These are phyloP conservation scores for Penicillium crustosum DNA, from an alignment of 2,329 filamentous ascomycete species.

Conservation along the genomic window DNA sequence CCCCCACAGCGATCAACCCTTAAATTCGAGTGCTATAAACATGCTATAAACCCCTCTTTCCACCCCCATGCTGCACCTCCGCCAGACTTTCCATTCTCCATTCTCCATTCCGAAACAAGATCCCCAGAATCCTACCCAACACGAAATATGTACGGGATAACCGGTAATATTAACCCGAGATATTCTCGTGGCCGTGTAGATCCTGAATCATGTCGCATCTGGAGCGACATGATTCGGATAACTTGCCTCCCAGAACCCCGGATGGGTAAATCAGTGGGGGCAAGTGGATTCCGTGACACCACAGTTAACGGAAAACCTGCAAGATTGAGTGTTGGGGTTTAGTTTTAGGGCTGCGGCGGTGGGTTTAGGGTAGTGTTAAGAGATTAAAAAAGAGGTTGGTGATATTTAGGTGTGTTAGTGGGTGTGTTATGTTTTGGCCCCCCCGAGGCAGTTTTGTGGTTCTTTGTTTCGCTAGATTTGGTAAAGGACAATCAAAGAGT, in stretches of 20 bases:
- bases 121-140: neutral
- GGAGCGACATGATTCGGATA: slow-evolving; percentile 3
- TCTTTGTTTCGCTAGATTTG: neutral
- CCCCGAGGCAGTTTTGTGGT: too few relatives aligned
- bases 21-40: neutral
- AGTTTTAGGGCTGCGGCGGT: neutral
- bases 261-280: slow-evolving; percentile 9
- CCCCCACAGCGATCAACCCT: neutral
- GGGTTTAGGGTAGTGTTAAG: neutral
- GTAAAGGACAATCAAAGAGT: neutral
- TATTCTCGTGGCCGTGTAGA: slow-evolving; percentile 3
- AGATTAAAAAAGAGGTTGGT: neutral
- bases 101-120: neutral
- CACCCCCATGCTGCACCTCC: neutral
- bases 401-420: neutral
- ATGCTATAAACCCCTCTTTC: neutral
- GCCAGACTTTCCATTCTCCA: neutral
- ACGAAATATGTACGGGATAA: neutral
- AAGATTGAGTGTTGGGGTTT: neutral
- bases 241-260: slow-evolving; percentile 6
- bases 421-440: neutral
- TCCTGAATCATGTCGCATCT: neutral
- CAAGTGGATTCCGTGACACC: slow-evolving; percentile 8
- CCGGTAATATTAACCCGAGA: neutral
- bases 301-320: slow-evolving; percentile 3